phyloP scores from a whole-genome alignment of 106 monocot genomes.

The Dendrobium officinale region DNA sequence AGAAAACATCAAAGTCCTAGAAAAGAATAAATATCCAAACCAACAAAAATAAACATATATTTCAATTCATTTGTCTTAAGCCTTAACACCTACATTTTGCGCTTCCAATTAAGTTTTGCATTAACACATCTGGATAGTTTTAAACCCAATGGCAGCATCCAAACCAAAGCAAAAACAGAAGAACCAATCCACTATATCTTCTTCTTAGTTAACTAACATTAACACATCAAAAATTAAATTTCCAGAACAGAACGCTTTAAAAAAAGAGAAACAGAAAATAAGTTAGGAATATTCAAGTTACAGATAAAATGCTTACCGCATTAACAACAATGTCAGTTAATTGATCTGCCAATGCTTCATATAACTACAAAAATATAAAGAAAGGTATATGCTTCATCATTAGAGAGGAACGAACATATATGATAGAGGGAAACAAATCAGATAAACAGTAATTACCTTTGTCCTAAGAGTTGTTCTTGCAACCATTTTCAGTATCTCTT shows the following conservation, averaged over 20 bases:
- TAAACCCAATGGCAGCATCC: too few species aligned
- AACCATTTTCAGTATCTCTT: slow-evolving; percentile 92
- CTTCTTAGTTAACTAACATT: background rate
- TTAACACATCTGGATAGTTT: too few species aligned
- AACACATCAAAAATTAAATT: background rate
- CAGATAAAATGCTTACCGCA: slow-evolving; percentile 40
- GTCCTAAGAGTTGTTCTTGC: slow-evolving; percentile 91
- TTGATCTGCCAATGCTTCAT: slow-evolving; percentile 90
- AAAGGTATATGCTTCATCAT: background rate
- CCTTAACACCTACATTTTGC: too few species aligned
- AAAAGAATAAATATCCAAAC: too few species aligned
- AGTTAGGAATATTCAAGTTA: background rate
- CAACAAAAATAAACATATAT: too few species aligned
- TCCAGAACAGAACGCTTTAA: background rate
- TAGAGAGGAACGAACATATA: background rate
- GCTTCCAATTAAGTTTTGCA: too few species aligned
- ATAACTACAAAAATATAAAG: slow-evolving; percentile 46
- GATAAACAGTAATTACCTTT: slow-evolving; percentile 45
- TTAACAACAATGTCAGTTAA: slow-evolving; percentile 95
- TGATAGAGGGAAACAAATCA: background rate
- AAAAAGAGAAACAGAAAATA: background rate
- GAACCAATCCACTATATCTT: background rate
- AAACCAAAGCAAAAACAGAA: background rate
- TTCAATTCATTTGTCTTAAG: too few species aligned
- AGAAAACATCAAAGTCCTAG: too few species aligned